Percentiles rank a stretch among this genome's conserved stretches.
Conservation (phyloP, 2,329 filamentous ascomycete genomes). For the Gaeumannomyces tritici region DNA sequence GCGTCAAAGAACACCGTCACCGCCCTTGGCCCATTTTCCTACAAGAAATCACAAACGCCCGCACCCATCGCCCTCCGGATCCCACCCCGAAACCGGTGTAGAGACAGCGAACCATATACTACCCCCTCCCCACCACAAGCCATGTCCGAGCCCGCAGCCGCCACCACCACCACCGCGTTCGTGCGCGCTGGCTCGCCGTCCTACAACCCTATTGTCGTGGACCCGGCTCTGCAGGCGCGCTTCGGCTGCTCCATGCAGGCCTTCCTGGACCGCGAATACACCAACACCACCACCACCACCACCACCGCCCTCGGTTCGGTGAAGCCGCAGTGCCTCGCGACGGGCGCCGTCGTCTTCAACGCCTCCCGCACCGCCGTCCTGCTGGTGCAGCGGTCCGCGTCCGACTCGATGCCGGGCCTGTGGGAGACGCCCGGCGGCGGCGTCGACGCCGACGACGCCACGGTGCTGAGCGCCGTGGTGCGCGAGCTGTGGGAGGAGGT, state of each 20-base stretch:
- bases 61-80: no score
- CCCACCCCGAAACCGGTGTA: no score
- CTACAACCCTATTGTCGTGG: slow-evolving; percentile 12
- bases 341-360: slow-evolving; percentile 19
- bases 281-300: slow-evolving; percentile 5
- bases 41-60: not conserved
- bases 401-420: slow-evolving; percentile 25
- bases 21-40: not conserved
- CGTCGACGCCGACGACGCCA: slow-evolving; percentile 23
- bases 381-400: slow-evolving; percentile 26
- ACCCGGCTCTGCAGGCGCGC: not conserved
- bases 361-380: slow-evolving; percentile 18
- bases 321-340: slow-evolving; percentile 13
- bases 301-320: slow-evolving; percentile 10
- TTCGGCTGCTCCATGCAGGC: slow-evolving; percentile 9
- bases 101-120: not conserved
- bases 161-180: not conserved
- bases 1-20: no score
- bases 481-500: slow-evolving; percentile 33
- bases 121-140: not conserved
- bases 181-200: slow-evolving; percentile 5
- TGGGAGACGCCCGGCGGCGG: slow-evolving; percentile 34
- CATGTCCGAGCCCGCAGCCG: not conserved
- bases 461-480: slow-evolving; percentile 23
- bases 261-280: slow-evolving; percentile 11